Base-by-base conservation (phyloP, 2,329 filamentous ascomycete species). In the Thelonectria olida region DNA sequence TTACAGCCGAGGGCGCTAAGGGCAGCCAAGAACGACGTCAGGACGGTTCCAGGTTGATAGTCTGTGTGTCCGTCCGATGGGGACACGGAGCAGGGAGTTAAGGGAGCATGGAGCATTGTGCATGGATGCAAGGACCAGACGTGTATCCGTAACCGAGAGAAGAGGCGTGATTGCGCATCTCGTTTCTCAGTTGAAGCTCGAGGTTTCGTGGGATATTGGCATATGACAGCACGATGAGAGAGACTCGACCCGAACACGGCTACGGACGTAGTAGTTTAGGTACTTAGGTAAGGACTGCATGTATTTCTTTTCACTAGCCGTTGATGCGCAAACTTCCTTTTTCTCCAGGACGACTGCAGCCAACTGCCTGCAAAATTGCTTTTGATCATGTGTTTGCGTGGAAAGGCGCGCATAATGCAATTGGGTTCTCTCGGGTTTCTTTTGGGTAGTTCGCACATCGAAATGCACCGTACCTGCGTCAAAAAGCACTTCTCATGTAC, bases 331-430 rank as follows among this genome's bases (percentile, higher is more conserved):
- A 48, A 31, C 31, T 28, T 38, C n/a, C 17, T 27, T 45, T 55
- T 38, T 15, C 22, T 19, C n/a, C n/a, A n/a, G n/a, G n/a, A n/a
- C n/a, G n/a, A n/a, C 31, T 39, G 27, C 28, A 5, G 22, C 8
- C 25, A 9, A 31, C 25, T 36, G 45, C 13, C 13, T 9, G 28
- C 25, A 2, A 28, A 51, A 49, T 59, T 66, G 56, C 47, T 67
- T 63, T 66, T 58, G 39, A 55, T 68, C 49, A 63, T 47, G 39
- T 36, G 54, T 56, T 63, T 58, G 17, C 51, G 31, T 45, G 61
- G 60, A 50, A 61, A 50, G 51, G 36, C 45, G 63, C 47, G 45
- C 28, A 31, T 8, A n/a, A 10, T 31, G 9, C 28, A 31, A 13
- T 12, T 8, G 13, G 49, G 38, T 54, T 61, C 44, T 49, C 10